Conservation (phyloP, 2,329 filamentous ascomycete species). For the Ophiostoma ulmi region DNA sequence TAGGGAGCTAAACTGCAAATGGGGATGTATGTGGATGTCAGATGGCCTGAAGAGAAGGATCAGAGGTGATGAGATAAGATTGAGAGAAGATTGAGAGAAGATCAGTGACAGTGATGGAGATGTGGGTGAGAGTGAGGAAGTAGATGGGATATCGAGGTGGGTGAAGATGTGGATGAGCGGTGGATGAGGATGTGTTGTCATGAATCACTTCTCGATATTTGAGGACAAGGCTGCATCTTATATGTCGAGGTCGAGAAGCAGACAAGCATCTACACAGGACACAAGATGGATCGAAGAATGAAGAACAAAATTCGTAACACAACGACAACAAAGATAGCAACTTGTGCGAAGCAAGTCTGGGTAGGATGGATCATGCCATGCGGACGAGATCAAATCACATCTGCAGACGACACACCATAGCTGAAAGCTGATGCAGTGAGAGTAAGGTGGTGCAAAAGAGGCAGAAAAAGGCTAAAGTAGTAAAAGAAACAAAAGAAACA, state of each 20-base stretch:
- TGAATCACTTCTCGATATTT: not conserved
- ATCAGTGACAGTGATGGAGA: not conserved
- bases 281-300: not conserved
- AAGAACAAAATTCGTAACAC: not conserved
- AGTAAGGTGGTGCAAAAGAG: not conserved
- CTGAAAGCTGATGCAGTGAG: not conserved
- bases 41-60: not conserved
- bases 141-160: not conserved
- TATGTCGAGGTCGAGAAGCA: not conserved
- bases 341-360: not conserved
- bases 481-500: not conserved
- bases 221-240: not conserved
- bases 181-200: not conserved
- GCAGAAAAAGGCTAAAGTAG: not conserved
- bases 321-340: not conserved
- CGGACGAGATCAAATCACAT: not conserved
- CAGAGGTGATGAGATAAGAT: not conserved
- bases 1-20: too few relatives aligned
- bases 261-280: not conserved
- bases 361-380: not conserved
- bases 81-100: not conserved
- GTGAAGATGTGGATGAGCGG: not conserved
- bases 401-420: conserved; percentile 12
- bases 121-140: not conserved
- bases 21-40: not conserved